A percentile compares a stretch with the other conserved stretches of the same genome.
phyloP scores from a whole-genome alignment of 2,329 filamentous ascomycete species.

The Cryphonectria carpinicola region DNA sequence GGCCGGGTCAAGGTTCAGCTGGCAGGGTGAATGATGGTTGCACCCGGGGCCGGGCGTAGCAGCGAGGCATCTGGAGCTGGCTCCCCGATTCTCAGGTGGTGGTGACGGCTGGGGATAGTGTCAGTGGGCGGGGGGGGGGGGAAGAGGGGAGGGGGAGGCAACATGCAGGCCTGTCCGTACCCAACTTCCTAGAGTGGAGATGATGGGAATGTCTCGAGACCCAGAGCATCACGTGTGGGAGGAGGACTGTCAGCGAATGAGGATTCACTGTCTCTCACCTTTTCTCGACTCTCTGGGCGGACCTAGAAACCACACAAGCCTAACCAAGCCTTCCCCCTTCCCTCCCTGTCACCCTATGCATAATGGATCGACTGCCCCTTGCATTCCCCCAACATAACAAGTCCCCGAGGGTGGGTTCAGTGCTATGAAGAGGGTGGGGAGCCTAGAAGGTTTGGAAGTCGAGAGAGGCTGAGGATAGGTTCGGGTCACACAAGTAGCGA shows the following conservation, averaged over 20 bases:
- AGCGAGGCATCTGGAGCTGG: constrained; percentile 4
- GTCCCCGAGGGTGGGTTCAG: neutral
- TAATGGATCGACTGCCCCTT: neutral
- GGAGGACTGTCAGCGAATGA: neutral
- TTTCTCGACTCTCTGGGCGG: neutral
- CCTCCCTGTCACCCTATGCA: neutral
- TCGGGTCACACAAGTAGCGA: constrained; percentile 6
- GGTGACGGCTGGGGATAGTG: neutral
- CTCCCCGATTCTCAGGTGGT: neutral
- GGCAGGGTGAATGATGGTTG: neutral
- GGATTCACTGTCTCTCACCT: too few relatives aligned
- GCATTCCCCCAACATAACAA: neutral
- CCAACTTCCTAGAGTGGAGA: constrained; percentile 20
- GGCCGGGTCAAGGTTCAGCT: constrained; percentile 1
- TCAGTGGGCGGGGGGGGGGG: neutral
- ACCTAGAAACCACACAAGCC: constrained; percentile 1
- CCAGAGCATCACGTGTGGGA: neutral
- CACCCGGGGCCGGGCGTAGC: constrained; percentile 16
- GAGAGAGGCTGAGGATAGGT: constrained; percentile 2
- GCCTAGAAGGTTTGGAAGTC: constrained; percentile 16
- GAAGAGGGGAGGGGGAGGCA: neutral
- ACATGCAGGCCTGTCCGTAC: neutral
- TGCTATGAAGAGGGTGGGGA: constrained; percentile 2
- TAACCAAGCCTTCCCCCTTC: neutral
- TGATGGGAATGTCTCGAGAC: neutral